phyloP scores from a whole-genome alignment of 805 yeast species.

The Torulaspora quercuum region DNA sequence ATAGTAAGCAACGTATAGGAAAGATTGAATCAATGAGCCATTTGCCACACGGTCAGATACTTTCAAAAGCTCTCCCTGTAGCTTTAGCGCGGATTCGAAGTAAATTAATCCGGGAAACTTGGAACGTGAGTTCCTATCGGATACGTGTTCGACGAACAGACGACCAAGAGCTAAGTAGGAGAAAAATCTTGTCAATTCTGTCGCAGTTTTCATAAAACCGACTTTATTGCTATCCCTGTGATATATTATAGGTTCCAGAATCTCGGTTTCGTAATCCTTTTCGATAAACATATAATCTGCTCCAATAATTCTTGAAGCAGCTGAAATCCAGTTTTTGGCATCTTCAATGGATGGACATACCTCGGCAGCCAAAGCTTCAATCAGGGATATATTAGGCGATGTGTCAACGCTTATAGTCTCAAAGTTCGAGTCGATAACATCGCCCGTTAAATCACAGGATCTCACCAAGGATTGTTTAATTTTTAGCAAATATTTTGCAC shows the following conservation, averaged over 20 bases:
- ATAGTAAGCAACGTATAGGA: constrained; percentile 20
- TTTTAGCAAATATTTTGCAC: constrained; percentile 16
- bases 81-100: constrained; percentile 16
- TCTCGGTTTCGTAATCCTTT: constrained; percentile 10
- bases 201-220: constrained; percentile 11
- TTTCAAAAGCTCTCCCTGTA: constrained; percentile 16
- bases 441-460: constrained; percentile 9
- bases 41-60: constrained; percentile 15
- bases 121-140: constrained; percentile 8
- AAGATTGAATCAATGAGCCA: constrained; percentile 18
- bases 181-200: constrained; percentile 18
- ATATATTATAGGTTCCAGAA: constrained; percentile 12
- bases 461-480: constrained; percentile 15
- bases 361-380: constrained; percentile 9
- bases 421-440: constrained; percentile 3
- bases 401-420: constrained; percentile 11
- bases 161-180: constrained; percentile 20
- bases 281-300: constrained; percentile 25
- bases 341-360: constrained; percentile 15
- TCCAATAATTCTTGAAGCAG: constrained; percentile 17
- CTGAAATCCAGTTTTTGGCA: constrained; percentile 15
- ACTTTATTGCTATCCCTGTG: not conserved
- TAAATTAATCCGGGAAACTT: constrained; percentile 16
- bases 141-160: constrained; percentile 14
- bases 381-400: constrained; percentile 8